Base-by-base conservation (phyloP, 2,329 filamentous ascomycete species). In the Periconia macrospinosa region DNA sequence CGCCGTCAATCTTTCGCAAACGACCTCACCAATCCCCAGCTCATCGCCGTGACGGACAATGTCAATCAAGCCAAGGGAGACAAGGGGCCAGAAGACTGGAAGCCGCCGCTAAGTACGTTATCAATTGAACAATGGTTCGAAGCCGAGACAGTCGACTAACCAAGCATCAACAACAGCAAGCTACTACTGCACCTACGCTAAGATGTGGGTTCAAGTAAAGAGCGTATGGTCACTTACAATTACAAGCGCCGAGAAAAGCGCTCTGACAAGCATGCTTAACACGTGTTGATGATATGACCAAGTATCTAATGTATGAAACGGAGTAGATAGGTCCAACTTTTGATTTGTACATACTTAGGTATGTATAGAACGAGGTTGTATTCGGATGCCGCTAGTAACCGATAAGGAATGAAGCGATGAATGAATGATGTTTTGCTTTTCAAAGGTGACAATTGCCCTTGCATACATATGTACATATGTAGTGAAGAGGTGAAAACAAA, bases 181-280 rank as follows among this genome's bases (percentile, higher is more conserved):
- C 58, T 93, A 90, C 75, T 83, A 90, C 72, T 94, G 91, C 82
- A 87, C 83, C 27, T 94, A 95, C 67, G 87, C 90, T 14, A 81
- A 83, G 69, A 85, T 86, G 68, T 95, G 88, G 87, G 81, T 93
- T 41, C 82, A 85, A 66, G 90, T 95, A 61, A 95, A 94, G 84
- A 83, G 80, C 64, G 83, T 85, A 64, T 94, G 88, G 70, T 71
- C 70, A 1, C 74, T 95, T 60, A 87, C 82, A 15, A 78, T 94
- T 56, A 93, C 88, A 1, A 79, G 78, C 45, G 84, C 83, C 0
- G 90, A 95, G 81, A 91, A 90, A 80, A 75, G 75, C 15, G 87
- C 89, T 0, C 73, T 92, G 57, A 76, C 76, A 1, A 78, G 74
- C 46, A 90, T 91, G 86, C 69, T 91, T 67, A 76, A 78, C 58